phyloP scores from a whole-genome alignment of 75 land plant genomes.

The Pinus taeda region DNA sequence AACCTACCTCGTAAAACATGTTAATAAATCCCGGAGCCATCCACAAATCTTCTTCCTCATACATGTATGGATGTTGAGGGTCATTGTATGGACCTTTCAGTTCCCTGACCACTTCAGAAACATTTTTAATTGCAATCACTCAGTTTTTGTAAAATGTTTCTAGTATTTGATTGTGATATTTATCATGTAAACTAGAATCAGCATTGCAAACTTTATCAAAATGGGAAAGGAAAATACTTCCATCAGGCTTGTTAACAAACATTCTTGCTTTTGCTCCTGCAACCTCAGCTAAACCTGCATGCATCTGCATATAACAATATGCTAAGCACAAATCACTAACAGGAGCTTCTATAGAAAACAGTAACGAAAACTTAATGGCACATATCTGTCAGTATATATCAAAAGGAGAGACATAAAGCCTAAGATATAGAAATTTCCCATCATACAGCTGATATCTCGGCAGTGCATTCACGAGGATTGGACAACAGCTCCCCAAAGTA shows the following conservation, averaged over 20 bases:
- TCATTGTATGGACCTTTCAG: slow-evolving; percentile 80
- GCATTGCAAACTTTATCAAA: neutral
- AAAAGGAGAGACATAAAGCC: slow-evolving; percentile 3
- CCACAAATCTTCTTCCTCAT: slow-evolving; percentile 96
- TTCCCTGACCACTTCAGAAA: slow-evolving; percentile 73
- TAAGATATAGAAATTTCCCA: neutral
- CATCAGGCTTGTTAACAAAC: slow-evolving; percentile 96
- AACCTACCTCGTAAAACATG: slow-evolving; percentile 70
- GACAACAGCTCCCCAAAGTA: slow-evolving; percentile 84
- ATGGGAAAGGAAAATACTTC: slow-evolving; percentile 55
- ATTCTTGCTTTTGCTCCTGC: slow-evolving; percentile 98
- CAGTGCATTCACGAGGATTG: slow-evolving; percentile 60
- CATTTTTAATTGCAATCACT: slow-evolving; percentile 5
- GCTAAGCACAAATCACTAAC: neutral
- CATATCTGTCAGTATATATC: neutral
- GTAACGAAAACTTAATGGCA: neutral
- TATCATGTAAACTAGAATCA: slow-evolving; percentile 5
- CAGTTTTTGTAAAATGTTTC: neutral
- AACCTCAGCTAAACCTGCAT: slow-evolving; percentile 84
- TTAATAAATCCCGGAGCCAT: slow-evolving; percentile 97
- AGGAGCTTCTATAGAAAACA: neutral
- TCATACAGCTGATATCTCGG: slow-evolving; percentile 56
- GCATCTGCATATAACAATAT: slow-evolving; percentile 50
- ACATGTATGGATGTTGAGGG: slow-evolving; percentile 94
- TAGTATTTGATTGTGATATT: neutral